Conservation (phyloP, 306 rosid species). For the Fragaria vesca region DNA sequence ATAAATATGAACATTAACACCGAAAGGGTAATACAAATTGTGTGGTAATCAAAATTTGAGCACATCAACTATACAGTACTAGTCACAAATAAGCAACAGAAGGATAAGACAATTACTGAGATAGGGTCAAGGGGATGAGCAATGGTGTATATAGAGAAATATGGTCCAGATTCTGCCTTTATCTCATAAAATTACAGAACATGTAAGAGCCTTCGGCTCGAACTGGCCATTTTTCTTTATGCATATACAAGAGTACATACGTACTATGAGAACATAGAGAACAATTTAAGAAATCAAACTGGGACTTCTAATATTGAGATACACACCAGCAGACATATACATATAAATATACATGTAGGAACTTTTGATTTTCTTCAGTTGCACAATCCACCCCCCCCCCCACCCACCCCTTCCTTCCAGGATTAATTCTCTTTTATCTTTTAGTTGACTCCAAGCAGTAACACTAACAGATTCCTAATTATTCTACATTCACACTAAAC, state of each 20-base stretch:
- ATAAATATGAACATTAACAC: not conserved
- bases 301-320: not conserved
- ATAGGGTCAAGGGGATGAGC: not conserved
- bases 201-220: not conserved
- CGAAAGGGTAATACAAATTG: not conserved
- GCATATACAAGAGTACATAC: not conserved
- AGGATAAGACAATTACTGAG: not conserved
- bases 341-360: not conserved
- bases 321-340: not conserved
- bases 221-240: not conserved
- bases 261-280: not conserved
- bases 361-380: not conserved
- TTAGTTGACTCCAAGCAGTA: not conserved
- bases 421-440: not conserved
- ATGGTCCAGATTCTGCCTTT: not conserved
- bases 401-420: not conserved
- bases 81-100: not conserved
- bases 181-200: not conserved
- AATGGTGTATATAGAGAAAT: not conserved
- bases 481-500: slow-evolving; percentile 66
- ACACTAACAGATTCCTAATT: not conserved
- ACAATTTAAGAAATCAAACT: slow-evolving; percentile 1
- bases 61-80: not conserved
- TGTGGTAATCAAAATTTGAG: not conserved
- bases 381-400: not conserved